phyloP scores from a whole-genome alignment of 257 asterid genomes.

The Plantago major region DNA sequence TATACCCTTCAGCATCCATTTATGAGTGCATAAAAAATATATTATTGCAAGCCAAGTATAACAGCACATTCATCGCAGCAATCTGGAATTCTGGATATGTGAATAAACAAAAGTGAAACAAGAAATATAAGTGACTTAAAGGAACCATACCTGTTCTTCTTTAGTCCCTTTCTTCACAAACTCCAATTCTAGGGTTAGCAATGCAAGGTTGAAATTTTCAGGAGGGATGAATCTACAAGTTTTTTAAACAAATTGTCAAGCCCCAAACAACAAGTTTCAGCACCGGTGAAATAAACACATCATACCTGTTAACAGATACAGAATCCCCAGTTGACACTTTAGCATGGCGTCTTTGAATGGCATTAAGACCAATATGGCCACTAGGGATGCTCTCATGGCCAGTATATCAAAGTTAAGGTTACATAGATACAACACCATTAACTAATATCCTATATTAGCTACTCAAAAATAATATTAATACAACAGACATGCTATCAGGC shows the following conservation, averaged over 20 bases:
- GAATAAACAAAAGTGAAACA: conserved; percentile 1
- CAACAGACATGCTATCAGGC: background rate
- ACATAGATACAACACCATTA: conserved; percentile 8
- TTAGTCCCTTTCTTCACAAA: conserved; percentile 83
- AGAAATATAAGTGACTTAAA: conserved; percentile 8
- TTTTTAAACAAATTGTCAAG: conserved; percentile 11
- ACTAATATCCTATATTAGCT: conserved; percentile 9
- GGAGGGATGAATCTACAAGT: conserved; percentile 72
- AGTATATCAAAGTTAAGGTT: conserved; percentile 69
- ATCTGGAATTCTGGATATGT: background rate
- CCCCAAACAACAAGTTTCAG: background rate
- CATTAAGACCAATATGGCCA: conserved; percentile 77
- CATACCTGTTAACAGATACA: conserved; percentile 66
- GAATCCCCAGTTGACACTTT: conserved; percentile 81
- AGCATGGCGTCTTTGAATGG: conserved; percentile 87
- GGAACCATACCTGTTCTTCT: conserved; percentile 67
- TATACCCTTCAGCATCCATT: conserved; percentile 16
- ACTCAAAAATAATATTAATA: conserved; percentile 8
- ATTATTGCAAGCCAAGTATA: background rate
- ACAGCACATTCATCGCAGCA: conserved; percentile 8
- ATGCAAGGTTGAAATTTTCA: conserved; percentile 69
- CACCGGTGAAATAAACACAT: conserved; percentile 1
- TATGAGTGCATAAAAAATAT: too few species aligned
- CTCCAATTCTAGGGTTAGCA: conserved; percentile 93
- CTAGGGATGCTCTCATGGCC: conserved; percentile 48